Base-by-base conservation (phyloP, 1,284 basidiomycete species). In the Ceratobasidium papillatum region DNA sequence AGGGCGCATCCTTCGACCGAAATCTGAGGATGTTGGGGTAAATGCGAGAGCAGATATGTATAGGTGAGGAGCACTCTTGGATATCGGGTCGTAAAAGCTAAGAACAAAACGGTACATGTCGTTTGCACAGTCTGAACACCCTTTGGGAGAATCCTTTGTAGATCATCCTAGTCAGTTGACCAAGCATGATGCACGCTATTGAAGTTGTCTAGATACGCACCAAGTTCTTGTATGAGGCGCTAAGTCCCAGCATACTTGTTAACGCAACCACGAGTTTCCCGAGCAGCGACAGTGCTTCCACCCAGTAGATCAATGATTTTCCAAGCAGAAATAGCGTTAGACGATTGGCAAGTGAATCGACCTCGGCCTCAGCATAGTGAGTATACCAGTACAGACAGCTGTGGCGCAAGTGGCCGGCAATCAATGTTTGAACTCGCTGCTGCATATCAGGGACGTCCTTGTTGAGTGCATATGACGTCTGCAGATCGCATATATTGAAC, bases 381-480 rank as follows among this genome's bases (percentile, higher is more conserved):
- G 17, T 59, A n/a, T 30, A 27, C 68, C 68, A 72, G 27, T 56
- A 32, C 12, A 43, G 19, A 32, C 68, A 72, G 43, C 52, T 61
- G 27, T 72, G 61, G 1, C 30, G 17, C 32, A 72, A 30, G 14
- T 41, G 17, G 14, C 1, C 14, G 3, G 34, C 2, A 38, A 27
- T 45, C 27, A 30, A 25, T 3, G 19, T 34, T 38, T 25, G 43
- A 17, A 66, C 25, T 7, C 43, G 36, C n/a, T 19, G 2, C 34
- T 30, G 19, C 19, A 75, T 51, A n/a, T 69, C 25, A 25, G 38
- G 34, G 8, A 75, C 52, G 14, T 62, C 54, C 5, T n/a, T 9
- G 64, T 75, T 75, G 25, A 58, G n/a, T 25, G 38, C 36, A 45
- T 38, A 25, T 19, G 56, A 49, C 17, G 65, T 54, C 14, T 36